phyloP scores from a whole-genome alignment of 495 filamentous ascomycete species.

The Trichoderma gamsii region DNA sequence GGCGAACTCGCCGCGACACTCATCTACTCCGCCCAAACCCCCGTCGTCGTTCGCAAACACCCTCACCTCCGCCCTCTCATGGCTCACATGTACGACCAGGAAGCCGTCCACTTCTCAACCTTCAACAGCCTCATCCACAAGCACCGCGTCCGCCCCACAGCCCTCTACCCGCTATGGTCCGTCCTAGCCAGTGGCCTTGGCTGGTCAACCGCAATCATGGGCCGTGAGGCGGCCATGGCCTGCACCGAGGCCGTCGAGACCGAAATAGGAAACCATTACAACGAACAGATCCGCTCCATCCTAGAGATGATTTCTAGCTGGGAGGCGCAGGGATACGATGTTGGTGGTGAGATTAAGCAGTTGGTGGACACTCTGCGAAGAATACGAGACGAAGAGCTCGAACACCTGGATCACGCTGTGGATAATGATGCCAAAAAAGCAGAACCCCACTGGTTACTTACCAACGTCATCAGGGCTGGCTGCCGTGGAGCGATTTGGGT shows the following conservation, averaged over 20 bases:
- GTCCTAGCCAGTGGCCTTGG: slow-evolving; percentile 75
- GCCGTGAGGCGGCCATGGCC: slow-evolving; percentile 93
- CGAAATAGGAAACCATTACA: slow-evolving; percentile 95
- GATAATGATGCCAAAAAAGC: slow-evolving; percentile 87
- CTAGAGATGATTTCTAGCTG: slow-evolving; percentile 70
- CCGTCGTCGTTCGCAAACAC: slow-evolving; percentile 65
- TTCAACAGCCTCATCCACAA: slow-evolving; percentile 81
- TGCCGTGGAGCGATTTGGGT: slow-evolving; percentile 91
- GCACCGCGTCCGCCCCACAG: slow-evolving; percentile 88
- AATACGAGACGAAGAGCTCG: slow-evolving; percentile 93
- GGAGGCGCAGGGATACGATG: slow-evolving; percentile 60
- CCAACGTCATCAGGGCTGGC: slow-evolving; percentile 78
- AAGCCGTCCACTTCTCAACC: slow-evolving; percentile 74
- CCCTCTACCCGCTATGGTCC: slow-evolving; percentile 91
- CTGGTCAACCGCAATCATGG: slow-evolving; percentile 84
- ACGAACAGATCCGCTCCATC: slow-evolving; percentile 76
- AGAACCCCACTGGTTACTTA: slow-evolving; percentile 79
- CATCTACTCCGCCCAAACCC: slow-evolving; percentile 78
- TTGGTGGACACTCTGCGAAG: slow-evolving; percentile 68
- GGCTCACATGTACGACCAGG: slow-evolving; percentile 98
- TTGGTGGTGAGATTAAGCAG: slow-evolving; percentile 70
- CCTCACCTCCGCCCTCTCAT: slow-evolving; percentile 84
- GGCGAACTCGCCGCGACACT: slow-evolving; percentile 82
- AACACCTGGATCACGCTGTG: slow-evolving; percentile 93
- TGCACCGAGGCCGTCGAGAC: slow-evolving; percentile 98